Conservation (phyloP, 306 rosid genomes). For the Dicorynia guianensis region DNA sequence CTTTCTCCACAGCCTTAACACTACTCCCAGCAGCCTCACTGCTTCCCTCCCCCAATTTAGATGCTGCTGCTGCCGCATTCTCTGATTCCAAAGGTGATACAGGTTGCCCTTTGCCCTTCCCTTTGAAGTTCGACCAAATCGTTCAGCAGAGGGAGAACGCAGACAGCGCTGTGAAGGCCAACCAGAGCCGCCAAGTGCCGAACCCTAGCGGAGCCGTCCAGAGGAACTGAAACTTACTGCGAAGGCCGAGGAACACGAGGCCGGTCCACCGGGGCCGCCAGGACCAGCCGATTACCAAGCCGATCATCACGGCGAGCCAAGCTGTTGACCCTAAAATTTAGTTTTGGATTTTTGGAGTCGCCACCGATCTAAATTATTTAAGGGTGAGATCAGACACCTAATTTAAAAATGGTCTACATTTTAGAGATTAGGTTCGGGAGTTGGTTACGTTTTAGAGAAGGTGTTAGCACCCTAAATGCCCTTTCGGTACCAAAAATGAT, state of each 20-base stretch:
- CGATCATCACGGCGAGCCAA: conserved; percentile 98
- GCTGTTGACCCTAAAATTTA: no score
- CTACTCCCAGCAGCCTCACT: background rate
- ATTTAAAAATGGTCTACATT: no score
- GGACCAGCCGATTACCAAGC: conserved; percentile 88
- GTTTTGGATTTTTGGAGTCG: no score
- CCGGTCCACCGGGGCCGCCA: conserved; percentile 99
- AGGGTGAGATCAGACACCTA: no score
- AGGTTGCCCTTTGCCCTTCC: conserved; percentile 39
- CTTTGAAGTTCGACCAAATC: conserved; percentile 73
- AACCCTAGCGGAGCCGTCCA: conserved; percentile 99
- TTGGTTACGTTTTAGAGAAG: no score
- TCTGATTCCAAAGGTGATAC: background rate
- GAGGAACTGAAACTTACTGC: conserved; percentile 79
- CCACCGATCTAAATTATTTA: no score
- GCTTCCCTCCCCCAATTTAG: background rate
- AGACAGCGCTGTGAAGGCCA: conserved; percentile 92
- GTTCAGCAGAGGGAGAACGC: conserved; percentile 84
- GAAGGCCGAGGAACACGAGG: conserved; percentile 81
- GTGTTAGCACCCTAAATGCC: no score
- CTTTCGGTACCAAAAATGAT: no score
- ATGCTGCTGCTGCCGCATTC: background rate
- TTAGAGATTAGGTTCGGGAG: no score
- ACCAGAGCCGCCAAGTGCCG: conserved; percentile 93
- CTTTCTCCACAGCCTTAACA: no score